phyloP scores from a whole-genome alignment of 176 grass and related monocot species.

The Zea luxurians region DNA sequence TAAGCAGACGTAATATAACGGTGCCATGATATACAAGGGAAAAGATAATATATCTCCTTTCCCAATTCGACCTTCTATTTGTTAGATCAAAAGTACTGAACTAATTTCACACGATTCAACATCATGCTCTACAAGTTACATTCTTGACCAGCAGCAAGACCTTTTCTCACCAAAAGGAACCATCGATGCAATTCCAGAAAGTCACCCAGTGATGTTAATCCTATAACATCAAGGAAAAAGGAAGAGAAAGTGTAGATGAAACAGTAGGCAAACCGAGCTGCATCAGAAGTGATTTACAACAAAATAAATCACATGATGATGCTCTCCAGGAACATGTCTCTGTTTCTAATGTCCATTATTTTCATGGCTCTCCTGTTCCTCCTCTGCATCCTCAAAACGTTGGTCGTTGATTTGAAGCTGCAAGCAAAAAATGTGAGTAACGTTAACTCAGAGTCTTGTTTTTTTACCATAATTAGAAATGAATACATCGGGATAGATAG shows the following conservation, averaged over 20 bases:
- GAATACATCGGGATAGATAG: neutral
- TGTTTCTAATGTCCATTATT: constrained; percentile 58
- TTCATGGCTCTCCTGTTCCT: constrained; percentile 49
- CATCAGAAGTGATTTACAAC: constrained; percentile 40
- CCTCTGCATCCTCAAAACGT: constrained; percentile 90
- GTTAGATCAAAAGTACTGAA: constrained; percentile 50
- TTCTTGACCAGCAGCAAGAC: constrained; percentile 99
- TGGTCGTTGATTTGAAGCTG: constrained; percentile 89
- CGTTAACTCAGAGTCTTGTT: neutral
- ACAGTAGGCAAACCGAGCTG: constrained; percentile 43
- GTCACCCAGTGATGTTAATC: constrained; percentile 35
- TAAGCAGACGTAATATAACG: neutral
- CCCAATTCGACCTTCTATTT: constrained; percentile 30
- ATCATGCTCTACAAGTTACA: constrained; percentile 68
- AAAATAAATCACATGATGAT: constrained; percentile 29
- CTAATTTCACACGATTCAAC: constrained; percentile 28
- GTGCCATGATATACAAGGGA: constrained; percentile 35
- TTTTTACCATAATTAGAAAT: neutral
- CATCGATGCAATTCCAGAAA: constrained; percentile 41
- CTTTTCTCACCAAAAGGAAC: constrained; percentile 63
- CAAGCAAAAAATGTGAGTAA: neutral
- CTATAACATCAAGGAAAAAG: constrained; percentile 23
- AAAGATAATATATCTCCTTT: constrained; percentile 12
- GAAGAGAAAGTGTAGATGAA: neutral
- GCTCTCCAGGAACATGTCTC: constrained; percentile 21